Evolutionary conservation across 257 asterid genomes (phyloP).

Genomic region (Primulina tabacum): DNA sequence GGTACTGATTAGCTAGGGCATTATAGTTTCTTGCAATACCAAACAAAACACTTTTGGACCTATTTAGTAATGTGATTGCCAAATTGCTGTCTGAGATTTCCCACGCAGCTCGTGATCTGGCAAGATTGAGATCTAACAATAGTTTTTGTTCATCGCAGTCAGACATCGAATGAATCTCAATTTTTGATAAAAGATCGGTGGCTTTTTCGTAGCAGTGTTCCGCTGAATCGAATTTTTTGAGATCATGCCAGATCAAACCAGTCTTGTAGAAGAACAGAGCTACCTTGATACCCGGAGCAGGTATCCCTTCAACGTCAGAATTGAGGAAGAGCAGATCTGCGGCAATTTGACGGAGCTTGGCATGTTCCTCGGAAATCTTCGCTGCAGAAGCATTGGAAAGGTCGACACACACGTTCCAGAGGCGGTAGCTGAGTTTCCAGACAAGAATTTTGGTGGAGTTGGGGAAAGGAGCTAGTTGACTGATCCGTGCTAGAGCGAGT

Average conservation of each 20-base stretch:
- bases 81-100: slow-evolving; percentile 72
- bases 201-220: slow-evolving; percentile 88
- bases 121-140: slow-evolving; percentile 63
- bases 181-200: slow-evolving; percentile 66
- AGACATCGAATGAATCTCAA: slow-evolving; percentile 41
- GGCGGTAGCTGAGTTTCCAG: slow-evolving; percentile 94
- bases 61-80: slow-evolving; percentile 62
- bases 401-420: slow-evolving; percentile 93
- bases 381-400: slow-evolving; percentile 58
- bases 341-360: slow-evolving; percentile 79
- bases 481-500: slow-evolving; percentile 44
- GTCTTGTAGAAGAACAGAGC: slow-evolving; percentile 80
- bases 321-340: slow-evolving; percentile 74
- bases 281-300: slow-evolving; percentile 70
- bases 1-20: slow-evolving; percentile 73
- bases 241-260: slow-evolving; percentile 79
- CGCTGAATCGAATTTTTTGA: slow-evolving; percentile 58
- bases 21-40: slow-evolving; percentile 60
- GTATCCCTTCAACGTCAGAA: slow-evolving; percentile 67
- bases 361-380: slow-evolving; percentile 59
- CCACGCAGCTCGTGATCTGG: slow-evolving; percentile 85
- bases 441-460: slow-evolving; percentile 60
- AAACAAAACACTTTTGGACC: slow-evolving; percentile 72
- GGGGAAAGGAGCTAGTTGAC: slow-evolving; percentile 61
- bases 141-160: slow-evolving; percentile 68